Evolutionary conservation across 1,284 basidiomycete species (phyloP), one percentile per base, ranked within the genome.

Genomic region (Fomitopsis betulina): DNA sequence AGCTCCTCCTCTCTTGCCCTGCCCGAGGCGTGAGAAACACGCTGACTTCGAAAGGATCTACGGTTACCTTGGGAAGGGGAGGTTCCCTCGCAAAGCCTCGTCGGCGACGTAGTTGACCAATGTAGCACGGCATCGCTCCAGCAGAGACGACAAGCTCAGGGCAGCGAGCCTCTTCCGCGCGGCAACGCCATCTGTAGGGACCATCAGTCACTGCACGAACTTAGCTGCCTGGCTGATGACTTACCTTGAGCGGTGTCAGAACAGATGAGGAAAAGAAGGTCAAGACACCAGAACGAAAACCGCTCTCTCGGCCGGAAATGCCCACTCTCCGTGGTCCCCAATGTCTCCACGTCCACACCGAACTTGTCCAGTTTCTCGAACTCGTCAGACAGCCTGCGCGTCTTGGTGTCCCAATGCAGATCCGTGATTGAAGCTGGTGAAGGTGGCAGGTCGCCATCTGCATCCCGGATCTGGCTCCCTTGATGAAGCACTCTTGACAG

Each of bases 281-380:
- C 94, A 61, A 98, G 90, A 65, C 92, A 94, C 94, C 95, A 98
- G 73, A 94, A 97, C 8, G 91, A 88, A 68, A 95, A 94, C 9
- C 89, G 78, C 72, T 98, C 95, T 51, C 91, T 79, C 0, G 88
- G 84, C 40, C 89, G 75, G 25, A 85, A 73, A 13, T 74, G 69
- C 1, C 81, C 81, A 27, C 75, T 74, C 49, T 82, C 80, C 1
- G 90, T 92, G 32, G 81, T 89, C 2, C 91, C 90, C 30, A 79
- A 63, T 15, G 75, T 73, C 45, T 76, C 64, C 8, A 68, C 65
- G 43, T 67, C 74, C 53, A 73, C 73, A 19, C 70, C 67, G 40
- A 72, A 71, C 49, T 60, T 61, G n/a, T 79, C 73, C 15, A 79
- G 59, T 40, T 71, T 77, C 58, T 77, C 75, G 54, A 76, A 70